These are phyloP conservation scores for Podaxis sp. DNA, from an alignment of 768 basidiomycete genomes.

Conservation along the genomic window DNA sequence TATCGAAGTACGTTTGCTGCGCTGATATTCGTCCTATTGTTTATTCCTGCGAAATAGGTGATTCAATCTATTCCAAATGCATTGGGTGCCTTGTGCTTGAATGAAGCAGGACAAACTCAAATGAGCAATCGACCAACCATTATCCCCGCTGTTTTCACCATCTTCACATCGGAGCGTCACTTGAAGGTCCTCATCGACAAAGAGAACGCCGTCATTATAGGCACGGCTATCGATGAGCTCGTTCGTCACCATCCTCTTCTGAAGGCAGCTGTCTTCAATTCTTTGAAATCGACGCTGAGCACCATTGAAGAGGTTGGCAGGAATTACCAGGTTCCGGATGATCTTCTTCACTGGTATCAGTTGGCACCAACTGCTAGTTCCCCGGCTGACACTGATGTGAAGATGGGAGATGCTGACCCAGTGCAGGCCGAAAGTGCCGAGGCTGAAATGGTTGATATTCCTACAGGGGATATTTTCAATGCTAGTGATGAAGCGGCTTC, in stretches of 20 bases:
- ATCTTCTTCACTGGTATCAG: slow-evolving; percentile 67
- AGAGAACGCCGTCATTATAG: slow-evolving; percentile 88
- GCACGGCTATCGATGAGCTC: slow-evolving; percentile 91
- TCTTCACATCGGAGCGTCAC: slow-evolving; percentile 84
- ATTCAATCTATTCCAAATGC: slow-evolving; percentile 93
- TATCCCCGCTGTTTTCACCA: slow-evolving; percentile 80
- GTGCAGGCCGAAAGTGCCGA: slow-evolving; percentile 21
- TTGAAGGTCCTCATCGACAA: slow-evolving; percentile 86
- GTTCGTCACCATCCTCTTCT: slow-evolving; percentile 93
- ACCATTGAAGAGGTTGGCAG: slow-evolving; percentile 77
- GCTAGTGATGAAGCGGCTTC: slow-evolving; percentile 28
- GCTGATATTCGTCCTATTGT: neutral
- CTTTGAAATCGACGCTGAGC: slow-evolving; percentile 66
- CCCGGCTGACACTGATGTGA: slow-evolving; percentile 35
- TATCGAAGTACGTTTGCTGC: slow-evolving; percentile 62
- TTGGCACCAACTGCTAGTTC: slow-evolving; percentile 35
- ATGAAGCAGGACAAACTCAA: slow-evolving; percentile 83
- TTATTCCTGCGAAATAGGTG: slow-evolving; percentile 49
- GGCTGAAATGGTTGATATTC: slow-evolving; percentile 16
- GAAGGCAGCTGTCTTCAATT: slow-evolving; percentile 76
- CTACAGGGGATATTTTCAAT: slow-evolving; percentile 21
- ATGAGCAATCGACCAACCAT: slow-evolving; percentile 75
- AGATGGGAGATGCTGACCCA: slow-evolving; percentile 49
- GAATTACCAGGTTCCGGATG: slow-evolving; percentile 52
- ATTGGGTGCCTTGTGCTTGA: slow-evolving; percentile 94